Percentiles rank a stretch among this genome's conserved stretches.
phyloP scores from a whole-genome alignment of 2,329 filamentous ascomycete species.

The Bipolaris sorokiniana region DNA sequence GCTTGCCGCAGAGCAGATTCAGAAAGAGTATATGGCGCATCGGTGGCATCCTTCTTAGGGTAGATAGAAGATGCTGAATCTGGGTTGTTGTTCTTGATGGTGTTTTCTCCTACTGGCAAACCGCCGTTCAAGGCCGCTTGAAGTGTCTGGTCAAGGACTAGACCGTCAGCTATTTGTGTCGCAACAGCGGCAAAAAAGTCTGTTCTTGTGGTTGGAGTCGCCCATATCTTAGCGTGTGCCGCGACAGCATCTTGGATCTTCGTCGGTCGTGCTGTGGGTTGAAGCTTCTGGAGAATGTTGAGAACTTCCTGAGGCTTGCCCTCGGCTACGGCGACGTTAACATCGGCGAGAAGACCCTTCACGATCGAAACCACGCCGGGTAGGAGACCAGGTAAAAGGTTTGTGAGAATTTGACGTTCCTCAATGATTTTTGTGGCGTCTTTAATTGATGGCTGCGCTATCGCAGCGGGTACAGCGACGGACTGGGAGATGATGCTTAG shows the following conservation, averaged over 20 bases:
- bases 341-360: constrained; percentile 15
- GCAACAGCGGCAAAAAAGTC: constrained; percentile 29
- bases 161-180: constrained; percentile 28
- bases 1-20: constrained; percentile 58
- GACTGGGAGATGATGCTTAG: constrained; percentile 19
- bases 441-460: background rate
- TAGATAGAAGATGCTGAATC: constrained; percentile 38
- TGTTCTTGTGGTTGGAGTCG: constrained; percentile 19
- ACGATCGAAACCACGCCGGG: constrained; percentile 16
- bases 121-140: constrained; percentile 17
- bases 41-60: constrained; percentile 47
- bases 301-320: constrained; percentile 18
- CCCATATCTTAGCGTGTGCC: constrained; percentile 24
- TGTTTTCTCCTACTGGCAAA: constrained; percentile 29
- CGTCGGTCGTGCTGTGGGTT: constrained; percentile 24
- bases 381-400: constrained; percentile 6
- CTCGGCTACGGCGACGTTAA: constrained; percentile 23
- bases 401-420: constrained; percentile 21
- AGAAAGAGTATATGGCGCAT: constrained; percentile 58
- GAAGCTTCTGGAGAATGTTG: constrained; percentile 22
- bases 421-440: constrained; percentile 5
- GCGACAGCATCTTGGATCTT: constrained; percentile 19
- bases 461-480: constrained; percentile 9
- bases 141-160: constrained; percentile 26
- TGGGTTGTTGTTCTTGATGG: constrained; percentile 33